Conservation (phyloP, 2,329 filamentous ascomycete genomes). For the Ampelomyces quisqualis region DNA sequence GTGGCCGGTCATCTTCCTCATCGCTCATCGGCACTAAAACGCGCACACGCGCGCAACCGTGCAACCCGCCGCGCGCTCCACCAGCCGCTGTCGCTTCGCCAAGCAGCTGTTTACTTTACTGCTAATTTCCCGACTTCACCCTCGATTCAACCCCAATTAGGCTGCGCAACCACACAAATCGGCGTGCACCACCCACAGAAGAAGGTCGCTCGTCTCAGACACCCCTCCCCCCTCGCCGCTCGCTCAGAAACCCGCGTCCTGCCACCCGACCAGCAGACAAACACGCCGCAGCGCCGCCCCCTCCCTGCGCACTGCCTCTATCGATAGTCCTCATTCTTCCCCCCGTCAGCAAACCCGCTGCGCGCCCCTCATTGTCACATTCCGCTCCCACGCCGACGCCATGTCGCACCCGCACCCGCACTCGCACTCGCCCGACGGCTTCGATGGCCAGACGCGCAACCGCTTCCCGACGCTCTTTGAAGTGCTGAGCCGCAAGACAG, state of each 20-base stretch:
- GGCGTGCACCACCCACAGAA: conserved; percentile 13
- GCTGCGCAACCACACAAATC: conserved; percentile 19
- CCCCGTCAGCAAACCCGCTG: conserved; percentile 17
- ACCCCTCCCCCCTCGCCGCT: conserved; percentile 15
- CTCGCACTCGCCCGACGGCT: conserved; percentile 12
- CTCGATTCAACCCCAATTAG: conserved; percentile 25
- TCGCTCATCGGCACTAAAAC: conserved; percentile 5
- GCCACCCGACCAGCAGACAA: conserved; percentile 5
- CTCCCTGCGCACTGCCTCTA: conserved; percentile 18
- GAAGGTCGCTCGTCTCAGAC: conserved; percentile 6
- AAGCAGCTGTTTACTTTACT: conserved; percentile 35
- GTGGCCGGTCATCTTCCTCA: not conserved
- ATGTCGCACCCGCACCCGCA: conserved; percentile 29
- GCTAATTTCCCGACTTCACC: conserved; percentile 39
- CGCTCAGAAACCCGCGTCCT: conserved; percentile 18
- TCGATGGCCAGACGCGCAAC: conserved; percentile 59
- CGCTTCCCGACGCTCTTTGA: conserved; percentile 93
- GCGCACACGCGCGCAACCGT: conserved; percentile 14
- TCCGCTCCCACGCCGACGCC: conserved; percentile 8
- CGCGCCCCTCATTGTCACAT: conserved; percentile 17
- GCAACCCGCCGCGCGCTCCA: conserved; percentile 29
- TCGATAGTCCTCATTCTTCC: conserved; percentile 23
- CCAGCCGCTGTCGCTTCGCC: conserved; percentile 32
- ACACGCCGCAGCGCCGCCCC: conserved; percentile 24
- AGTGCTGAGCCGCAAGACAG: conserved; percentile 88